Percentiles rank a stretch among this genome's conserved stretches.
Conservation (phyloP, 1,284 basidiomycete species). For the Irpex sp. region DNA sequence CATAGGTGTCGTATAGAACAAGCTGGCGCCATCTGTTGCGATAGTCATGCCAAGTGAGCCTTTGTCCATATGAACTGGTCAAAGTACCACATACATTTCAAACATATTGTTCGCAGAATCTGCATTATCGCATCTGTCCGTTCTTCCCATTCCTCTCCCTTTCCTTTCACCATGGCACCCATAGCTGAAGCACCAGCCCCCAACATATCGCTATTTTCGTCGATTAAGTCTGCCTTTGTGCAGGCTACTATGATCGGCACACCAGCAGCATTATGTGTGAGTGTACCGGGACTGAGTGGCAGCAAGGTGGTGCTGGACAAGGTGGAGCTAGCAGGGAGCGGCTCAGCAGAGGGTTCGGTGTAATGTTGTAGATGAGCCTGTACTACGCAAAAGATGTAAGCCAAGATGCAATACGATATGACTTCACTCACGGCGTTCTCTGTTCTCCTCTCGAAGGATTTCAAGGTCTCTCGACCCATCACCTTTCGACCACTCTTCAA, state of each 20-base stretch:
- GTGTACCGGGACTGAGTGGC: constrained; percentile 73
- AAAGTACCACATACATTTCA: constrained; percentile 70
- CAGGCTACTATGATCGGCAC: constrained; percentile 89
- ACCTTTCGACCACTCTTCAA: constrained; percentile 77
- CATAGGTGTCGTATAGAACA: constrained; percentile 89
- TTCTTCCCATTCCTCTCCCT: constrained; percentile 91
- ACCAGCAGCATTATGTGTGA: constrained; percentile 81
- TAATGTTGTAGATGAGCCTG: constrained; percentile 89
- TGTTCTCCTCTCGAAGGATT: constrained; percentile 72
- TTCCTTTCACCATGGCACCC: constrained; percentile 82
- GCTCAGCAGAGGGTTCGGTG: constrained; percentile 72
- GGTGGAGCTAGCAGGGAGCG: constrained; percentile 53
- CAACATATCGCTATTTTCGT: constrained; percentile 71
- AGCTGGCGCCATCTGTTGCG: constrained; percentile 76
- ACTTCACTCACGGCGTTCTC: constrained; percentile 70
- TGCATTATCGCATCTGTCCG: constrained; percentile 96
- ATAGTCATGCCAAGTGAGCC: background rate
- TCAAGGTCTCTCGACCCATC: constrained; percentile 66
- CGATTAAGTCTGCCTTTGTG: constrained; percentile 88
- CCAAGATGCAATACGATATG: constrained; percentile 1
- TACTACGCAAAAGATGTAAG: constrained; percentile 44
- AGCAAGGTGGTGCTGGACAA: constrained; percentile 60
- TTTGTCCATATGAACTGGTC: background rate
- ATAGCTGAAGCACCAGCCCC: constrained; percentile 66
- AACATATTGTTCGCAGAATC: constrained; percentile 84